These are phyloP conservation scores for Lathyrus oleraceus DNA, from an alignment of 306 rosid genomes.

Conservation along the genomic window DNA sequence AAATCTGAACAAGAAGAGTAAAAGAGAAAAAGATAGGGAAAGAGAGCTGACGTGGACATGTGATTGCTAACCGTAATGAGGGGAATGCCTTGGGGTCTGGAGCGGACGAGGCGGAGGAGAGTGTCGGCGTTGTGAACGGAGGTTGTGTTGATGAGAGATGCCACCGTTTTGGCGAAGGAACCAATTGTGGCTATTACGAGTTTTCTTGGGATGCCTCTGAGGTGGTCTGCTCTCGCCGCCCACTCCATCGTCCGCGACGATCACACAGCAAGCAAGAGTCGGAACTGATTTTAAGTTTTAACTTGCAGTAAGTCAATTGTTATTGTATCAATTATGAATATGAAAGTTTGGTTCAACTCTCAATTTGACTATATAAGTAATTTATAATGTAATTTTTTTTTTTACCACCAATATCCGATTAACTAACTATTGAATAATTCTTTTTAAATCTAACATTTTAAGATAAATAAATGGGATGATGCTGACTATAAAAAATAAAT, in stretches of 20 bases:
- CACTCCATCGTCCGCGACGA: conserved; percentile 61
- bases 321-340: neutral
- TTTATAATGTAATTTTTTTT: no score
- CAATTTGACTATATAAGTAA: neutral
- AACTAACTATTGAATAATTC: no score
- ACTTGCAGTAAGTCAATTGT: no score
- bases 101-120: conserved; percentile 64
- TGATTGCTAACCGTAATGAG: conserved; percentile 91
- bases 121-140: conserved; percentile 73
- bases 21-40: neutral
- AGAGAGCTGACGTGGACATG: conserved; percentile 70
- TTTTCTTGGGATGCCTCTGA: conserved; percentile 68
- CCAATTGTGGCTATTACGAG: conserved; percentile 61
- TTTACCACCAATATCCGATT: no score
- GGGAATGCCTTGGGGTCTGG: conserved; percentile 78
- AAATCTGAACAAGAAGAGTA: neutral
- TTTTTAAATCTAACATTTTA: no score
- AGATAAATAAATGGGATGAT: no score
- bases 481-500: no score
- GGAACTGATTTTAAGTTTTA: neutral
- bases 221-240: conserved; percentile 62
- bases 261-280: neutral
- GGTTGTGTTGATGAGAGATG: conserved; percentile 65
- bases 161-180: conserved; percentile 58
- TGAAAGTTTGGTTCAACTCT: neutral